These are phyloP conservation scores for Lepiota venenata DNA, from an alignment of 768 basidiomycete genomes.

Conservation along the genomic window DNA sequence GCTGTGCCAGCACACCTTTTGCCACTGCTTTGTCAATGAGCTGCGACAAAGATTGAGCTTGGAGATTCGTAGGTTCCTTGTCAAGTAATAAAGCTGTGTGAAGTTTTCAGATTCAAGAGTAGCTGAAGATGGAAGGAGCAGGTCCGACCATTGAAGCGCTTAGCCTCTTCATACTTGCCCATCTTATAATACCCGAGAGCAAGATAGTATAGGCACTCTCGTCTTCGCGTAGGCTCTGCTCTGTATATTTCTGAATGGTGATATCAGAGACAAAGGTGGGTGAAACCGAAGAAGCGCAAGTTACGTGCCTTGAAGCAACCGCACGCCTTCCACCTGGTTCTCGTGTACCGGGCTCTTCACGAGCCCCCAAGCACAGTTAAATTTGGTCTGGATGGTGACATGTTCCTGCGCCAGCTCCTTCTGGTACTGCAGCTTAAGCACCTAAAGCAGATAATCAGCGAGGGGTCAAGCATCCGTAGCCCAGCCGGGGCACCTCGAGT, in stretches of 20 bases:
- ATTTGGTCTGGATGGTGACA: slow-evolving; percentile 92
- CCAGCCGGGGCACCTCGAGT: slow-evolving; percentile 57
- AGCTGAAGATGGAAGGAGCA: background rate
- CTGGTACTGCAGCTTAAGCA: slow-evolving; percentile 83
- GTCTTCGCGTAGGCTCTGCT: slow-evolving; percentile 75
- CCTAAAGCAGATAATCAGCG: slow-evolving; percentile 41
- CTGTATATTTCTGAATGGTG: slow-evolving; percentile 78
- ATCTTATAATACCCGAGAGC: slow-evolving; percentile 97
- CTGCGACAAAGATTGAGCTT: slow-evolving; percentile 81
- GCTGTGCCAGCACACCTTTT: slow-evolving; percentile 50
- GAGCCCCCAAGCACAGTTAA: slow-evolving; percentile 96
- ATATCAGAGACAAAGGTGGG: slow-evolving; percentile 9
- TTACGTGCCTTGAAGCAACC: slow-evolving; percentile 77
- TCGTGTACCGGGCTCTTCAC: slow-evolving; percentile 86
- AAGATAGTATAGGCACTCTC: slow-evolving; percentile 97
- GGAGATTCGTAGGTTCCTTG: slow-evolving; percentile 91
- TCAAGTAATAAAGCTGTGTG: slow-evolving; percentile 74
- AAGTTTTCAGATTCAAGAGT: background rate
- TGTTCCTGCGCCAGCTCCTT: slow-evolving; percentile 82
- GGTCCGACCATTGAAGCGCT: slow-evolving; percentile 85
- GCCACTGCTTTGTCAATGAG: slow-evolving; percentile 86
- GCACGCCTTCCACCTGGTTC: slow-evolving; percentile 91
- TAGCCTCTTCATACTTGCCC: slow-evolving; percentile 90
- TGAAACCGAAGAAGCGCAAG: background rate
- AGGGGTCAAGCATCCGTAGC: background rate